Evolutionary conservation across 108 stramenopile genomes (phyloP).

Genomic region (Skeletonema tropicum): DNA sequence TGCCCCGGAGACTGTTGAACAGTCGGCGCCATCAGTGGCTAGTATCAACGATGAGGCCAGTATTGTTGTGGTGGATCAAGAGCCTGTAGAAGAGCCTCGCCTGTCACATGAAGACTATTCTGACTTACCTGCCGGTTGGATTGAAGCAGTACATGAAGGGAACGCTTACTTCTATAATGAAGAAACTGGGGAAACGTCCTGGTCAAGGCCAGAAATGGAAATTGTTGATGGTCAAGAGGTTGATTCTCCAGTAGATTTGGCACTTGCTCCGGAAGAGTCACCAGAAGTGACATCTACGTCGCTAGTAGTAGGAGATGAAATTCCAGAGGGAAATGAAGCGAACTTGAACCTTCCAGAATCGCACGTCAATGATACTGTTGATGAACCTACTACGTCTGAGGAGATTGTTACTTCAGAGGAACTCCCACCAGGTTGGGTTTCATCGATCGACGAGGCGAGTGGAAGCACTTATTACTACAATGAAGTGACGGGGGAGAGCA

Average conservation of each 20-base stretch:
- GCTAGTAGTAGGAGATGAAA: neutral
- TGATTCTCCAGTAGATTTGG: neutral
- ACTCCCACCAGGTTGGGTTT: constrained; percentile 58
- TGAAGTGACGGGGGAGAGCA: constrained; percentile 41
- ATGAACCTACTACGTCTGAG: neutral
- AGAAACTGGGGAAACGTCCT: constrained; percentile 40
- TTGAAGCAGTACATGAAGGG: constrained; percentile 57
- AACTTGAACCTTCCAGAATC: neutral
- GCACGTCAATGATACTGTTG: neutral
- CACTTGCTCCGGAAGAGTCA: neutral
- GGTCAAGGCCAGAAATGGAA: constrained; percentile 55
- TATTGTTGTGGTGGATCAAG: neutral
- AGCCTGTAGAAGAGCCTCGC: neutral
- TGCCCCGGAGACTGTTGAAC: neutral
- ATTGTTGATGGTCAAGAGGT: neutral
- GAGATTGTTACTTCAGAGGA: neutral
- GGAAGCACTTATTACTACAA: constrained; percentile 59
- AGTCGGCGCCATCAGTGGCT: neutral
- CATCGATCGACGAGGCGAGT: constrained; percentile 38
- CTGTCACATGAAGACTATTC: neutral
- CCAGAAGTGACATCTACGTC: neutral
- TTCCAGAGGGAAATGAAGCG: neutral
- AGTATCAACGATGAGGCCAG: neutral
- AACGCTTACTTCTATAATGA: constrained; percentile 58
- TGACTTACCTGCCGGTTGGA: constrained; percentile 58